Base-by-base conservation (phyloP, 257 asterid genomes). In the Jasminum sambac region DNA sequence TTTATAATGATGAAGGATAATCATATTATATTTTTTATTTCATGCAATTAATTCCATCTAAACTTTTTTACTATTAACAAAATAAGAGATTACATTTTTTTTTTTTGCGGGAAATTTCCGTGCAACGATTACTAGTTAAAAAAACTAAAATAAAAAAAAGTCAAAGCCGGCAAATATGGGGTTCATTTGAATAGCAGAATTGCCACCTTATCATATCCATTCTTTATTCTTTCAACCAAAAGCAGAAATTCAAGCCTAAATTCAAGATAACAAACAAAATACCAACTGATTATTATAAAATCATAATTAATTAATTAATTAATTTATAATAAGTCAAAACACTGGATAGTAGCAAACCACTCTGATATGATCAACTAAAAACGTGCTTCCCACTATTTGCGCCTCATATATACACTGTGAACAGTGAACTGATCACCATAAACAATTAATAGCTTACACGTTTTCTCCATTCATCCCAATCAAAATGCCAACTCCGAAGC, bases 401-500 rank as follows among this genome's bases (percentile, higher is more conserved):
- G 36, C 52, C 43, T 26, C 57, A 64, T 34, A 48, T 78, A 78
- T 82, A 70, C 36, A 4, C 36, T 76, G 69, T 55, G 57, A 72
- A 30, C 63, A 74, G 69, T 55, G 57, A 72, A 30, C 63, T 79
- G 76, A 76, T 63, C 67, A 37, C 37, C 50, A 44, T 10, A 23
- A 7, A 64, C 41, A 69, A n/a, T n/a, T n/a, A n/a, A 24, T 23
- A 25, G 43, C 60, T 72, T 10, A 4, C 39, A 16, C 74, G 26
- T 34, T 39, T 30, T 25, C 26, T 42, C 68, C 68, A 79, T 42
- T 48, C 39, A 50, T 57, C 23, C 25, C n/a, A 41, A 69, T 34
- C 16, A 68, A 52, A 74, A 87, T 84, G 90, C 83, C 91, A 39
- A 67, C 85, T 10, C 90, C 86, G n/a, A 84, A 67, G 61, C 82